Evolutionary conservation across 2,329 filamentous ascomycete genomes (phyloP).

Genomic region (Dichotomopilus funicola): DNA sequence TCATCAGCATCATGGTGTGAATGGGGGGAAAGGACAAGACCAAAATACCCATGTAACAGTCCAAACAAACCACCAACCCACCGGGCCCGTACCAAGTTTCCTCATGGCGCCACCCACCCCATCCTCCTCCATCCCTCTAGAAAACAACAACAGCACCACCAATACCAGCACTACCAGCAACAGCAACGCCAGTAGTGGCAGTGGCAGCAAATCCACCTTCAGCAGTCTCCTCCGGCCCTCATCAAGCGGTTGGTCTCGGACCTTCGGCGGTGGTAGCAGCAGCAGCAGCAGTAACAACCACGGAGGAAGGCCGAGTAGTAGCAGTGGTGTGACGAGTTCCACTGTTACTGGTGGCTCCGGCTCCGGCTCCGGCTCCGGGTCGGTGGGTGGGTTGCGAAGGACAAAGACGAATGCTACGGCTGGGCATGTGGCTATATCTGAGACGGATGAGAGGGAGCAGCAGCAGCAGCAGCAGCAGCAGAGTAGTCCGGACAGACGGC

Average conservation of each 20-base stretch:
- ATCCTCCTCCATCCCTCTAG: constrained; percentile 10
- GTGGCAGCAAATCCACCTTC: not conserved
- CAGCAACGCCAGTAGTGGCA: not conserved
- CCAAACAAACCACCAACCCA: constrained; percentile 19
- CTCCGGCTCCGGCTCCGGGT: not conserved
- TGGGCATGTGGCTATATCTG: not conserved
- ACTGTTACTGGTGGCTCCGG: not conserved
- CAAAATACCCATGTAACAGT: constrained; percentile 10
- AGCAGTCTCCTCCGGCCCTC: constrained; percentile 18
- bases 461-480: too few species aligned
- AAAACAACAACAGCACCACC: constrained; percentile 18
- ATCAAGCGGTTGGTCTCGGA: constrained; percentile 21
- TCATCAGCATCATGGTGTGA: not conserved
- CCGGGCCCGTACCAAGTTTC: constrained; percentile 26
- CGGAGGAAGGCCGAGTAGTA: constrained; percentile 14
- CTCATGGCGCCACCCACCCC: constrained; percentile 29
- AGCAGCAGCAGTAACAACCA: not conserved
- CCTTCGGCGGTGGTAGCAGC: constrained; percentile 14
- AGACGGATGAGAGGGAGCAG: not conserved
- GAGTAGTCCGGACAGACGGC: constrained; percentile 21
- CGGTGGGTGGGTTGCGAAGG: not conserved
- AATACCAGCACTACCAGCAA: too few species aligned
- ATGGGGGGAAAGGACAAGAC: not conserved
- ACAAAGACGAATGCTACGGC: not conserved
- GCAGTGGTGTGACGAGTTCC: constrained; percentile 8